A percentile compares a stretch with the other conserved stretches of the same genome.
phyloP scores from a whole-genome alignment of 345 rosid species.

The Euphorbia lathyris region DNA sequence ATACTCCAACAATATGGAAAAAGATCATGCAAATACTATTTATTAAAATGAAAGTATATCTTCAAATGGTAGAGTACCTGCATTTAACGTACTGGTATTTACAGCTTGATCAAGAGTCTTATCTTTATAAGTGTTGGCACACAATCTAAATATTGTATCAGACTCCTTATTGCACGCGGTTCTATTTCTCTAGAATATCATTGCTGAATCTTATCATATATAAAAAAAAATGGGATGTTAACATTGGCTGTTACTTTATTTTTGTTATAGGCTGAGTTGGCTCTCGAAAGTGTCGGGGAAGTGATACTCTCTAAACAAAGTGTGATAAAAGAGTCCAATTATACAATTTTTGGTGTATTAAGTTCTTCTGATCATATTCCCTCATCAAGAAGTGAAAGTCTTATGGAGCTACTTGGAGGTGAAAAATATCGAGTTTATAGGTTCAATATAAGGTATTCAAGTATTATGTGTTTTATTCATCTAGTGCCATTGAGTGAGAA shows the following conservation, averaged over 20 bases:
- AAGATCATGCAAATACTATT: no score
- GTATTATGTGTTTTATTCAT: neutral
- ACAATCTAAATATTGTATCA: no score
- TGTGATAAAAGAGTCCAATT: slow-evolving; percentile 36
- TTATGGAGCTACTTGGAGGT: slow-evolving; percentile 49
- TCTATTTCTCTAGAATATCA: slow-evolving; percentile 1
- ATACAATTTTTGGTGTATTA: no score
- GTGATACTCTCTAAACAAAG: slow-evolving; percentile 45
- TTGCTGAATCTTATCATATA: neutral
- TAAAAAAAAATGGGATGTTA: neutral
- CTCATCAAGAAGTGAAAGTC: slow-evolving; percentile 59
- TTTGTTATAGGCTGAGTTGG: slow-evolving; percentile 36
- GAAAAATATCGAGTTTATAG: slow-evolving; percentile 61
- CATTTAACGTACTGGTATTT: no score
- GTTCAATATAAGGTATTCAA: no score
- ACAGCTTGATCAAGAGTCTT: no score
- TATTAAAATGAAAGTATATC: no score
- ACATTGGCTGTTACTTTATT: slow-evolving; percentile 1
- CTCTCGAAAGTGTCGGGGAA: slow-evolving; percentile 46
- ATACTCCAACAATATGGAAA: neutral
- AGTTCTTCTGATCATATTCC: slow-evolving; percentile 50
- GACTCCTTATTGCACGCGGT: no score
- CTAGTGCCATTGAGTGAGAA: neutral
- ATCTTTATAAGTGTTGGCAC: no score
- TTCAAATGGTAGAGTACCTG: no score